A percentile compares a stretch with the other conserved stretches of the same genome.
These are phyloP conservation scores for Planoprotostelium fungivorum DNA, from an alignment of 78 protist species.

Conservation along the genomic window DNA sequence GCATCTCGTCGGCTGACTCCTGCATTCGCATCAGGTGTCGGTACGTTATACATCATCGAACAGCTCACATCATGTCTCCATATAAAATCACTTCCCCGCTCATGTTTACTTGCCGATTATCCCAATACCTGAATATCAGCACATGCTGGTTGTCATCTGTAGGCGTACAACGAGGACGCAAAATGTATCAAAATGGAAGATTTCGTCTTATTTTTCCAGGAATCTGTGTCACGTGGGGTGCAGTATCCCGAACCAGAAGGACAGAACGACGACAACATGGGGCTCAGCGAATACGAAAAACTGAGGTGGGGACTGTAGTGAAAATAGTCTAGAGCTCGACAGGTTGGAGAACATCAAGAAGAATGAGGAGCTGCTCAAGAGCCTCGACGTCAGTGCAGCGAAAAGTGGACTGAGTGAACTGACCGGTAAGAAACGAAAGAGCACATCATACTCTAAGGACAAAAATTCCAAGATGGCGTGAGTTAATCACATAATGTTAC, in stretches of 20 bases:
- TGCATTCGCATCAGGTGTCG: neutral
- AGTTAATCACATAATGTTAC: neutral
- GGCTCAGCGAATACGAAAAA: conserved; percentile 1
- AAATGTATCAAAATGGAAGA: no score
- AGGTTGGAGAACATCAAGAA: neutral
- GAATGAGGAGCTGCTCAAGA: neutral
- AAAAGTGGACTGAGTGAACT: neutral
- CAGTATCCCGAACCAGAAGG: no score
- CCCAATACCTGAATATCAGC: no score
- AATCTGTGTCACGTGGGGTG: no score
- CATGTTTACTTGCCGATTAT: no score
- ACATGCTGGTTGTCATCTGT: no score
- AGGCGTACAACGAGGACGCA: no score
- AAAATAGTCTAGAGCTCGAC: neutral
- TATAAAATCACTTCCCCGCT: neutral
- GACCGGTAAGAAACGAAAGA: neutral
- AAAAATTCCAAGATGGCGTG: neutral
- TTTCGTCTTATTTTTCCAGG: no score
- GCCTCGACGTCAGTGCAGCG: neutral
- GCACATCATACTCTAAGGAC: neutral
- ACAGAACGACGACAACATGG: no score
- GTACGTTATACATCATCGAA: neutral
- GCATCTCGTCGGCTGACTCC: neutral
- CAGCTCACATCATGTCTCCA: neutral
- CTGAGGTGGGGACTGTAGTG: neutral